These are phyloP conservation scores for Debaryomyces robertsiae DNA, from an alignment of 1,139 yeast genomes.

Conservation along the genomic window DNA sequence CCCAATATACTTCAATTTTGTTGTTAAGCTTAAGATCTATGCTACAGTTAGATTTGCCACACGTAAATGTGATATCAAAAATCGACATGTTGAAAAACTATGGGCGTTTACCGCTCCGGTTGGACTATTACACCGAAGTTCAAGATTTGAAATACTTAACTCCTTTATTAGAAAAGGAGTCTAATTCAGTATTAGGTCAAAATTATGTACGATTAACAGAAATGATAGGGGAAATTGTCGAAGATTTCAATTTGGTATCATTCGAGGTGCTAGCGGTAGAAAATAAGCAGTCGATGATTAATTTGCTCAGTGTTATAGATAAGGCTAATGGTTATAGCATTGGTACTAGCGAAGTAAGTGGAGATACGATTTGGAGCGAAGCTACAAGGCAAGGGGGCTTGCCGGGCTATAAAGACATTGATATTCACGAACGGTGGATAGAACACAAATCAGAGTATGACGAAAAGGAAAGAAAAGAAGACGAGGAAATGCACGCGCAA, in stretches of 20 bases:
- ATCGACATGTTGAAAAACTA: constrained; percentile 79
- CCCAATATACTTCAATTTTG: constrained; percentile 85
- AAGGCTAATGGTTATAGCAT: constrained; percentile 92
- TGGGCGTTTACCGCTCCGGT: constrained; percentile 59
- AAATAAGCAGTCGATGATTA: constrained; percentile 89
- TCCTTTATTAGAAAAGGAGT: constrained; percentile 73
- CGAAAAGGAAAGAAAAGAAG: constrained; percentile 53
- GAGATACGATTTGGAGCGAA: constrained; percentile 95
- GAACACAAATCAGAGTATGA: constrained; percentile 82
- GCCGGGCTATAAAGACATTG: constrained; percentile 53
- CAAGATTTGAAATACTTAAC: constrained; percentile 73
- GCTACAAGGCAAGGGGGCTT: constrained; percentile 81
- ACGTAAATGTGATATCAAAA: constrained; percentile 66
- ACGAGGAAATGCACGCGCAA: constrained; percentile 29
- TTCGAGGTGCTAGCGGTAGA: constrained; percentile 91
- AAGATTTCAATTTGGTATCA: constrained; percentile 83
- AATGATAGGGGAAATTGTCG: constrained; percentile 78
- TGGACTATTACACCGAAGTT: constrained; percentile 90
- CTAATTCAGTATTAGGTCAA: constrained; percentile 59
- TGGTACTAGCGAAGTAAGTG: constrained; percentile 92
- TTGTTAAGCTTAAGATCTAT: constrained; percentile 74
- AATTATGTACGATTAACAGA: constrained; percentile 72
- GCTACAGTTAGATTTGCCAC: constrained; percentile 50
- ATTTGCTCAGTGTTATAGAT: constrained; percentile 73
- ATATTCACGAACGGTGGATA: constrained; percentile 95